Evolutionary conservation across 192 early-diverging fungal genomes (phyloP), one percentile per base, ranked within the genome.

Genomic region (Rhizophagus prolifer): DNA sequence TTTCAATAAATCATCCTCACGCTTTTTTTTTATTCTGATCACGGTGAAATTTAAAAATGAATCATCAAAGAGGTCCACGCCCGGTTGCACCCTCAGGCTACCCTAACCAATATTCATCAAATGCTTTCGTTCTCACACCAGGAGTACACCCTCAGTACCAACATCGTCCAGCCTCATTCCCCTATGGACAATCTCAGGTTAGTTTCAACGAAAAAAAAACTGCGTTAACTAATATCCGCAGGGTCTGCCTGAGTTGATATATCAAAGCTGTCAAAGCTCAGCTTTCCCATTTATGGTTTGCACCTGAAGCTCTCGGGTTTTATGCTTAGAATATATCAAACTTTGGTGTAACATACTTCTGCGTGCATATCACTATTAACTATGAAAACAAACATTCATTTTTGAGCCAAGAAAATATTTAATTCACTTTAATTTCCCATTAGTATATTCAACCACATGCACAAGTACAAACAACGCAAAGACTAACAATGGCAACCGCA

Each of bases 311-410:
- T 44, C 41, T 44, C 41, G 41, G 41, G 41, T 44, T 44, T n/a
- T 64, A 25, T 26, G 28, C 26, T 64, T 64, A 30, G 25, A 30
- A 26, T 31, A 30, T 30, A 44, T 44, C 41, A 12, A 44, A 44
- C 41, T 44, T 44, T 44, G 2, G 62, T 64, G 62, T 64, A 64
- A 64, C 62, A 31, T 64, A 26, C 62, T 30, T 64, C 62, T 64
- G 30, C 62, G 62, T 64, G 62, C 62, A 64, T 64, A 64, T 28
- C 30, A 30, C 10, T 30, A 30, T 30, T 14, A 64, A 64, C 12
- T 30, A 30, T 12, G 60, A n/a, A 25, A 26, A 61, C n/a, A 26
- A 25, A 61, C 25, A 60, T 25, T 25, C n/a, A 26, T 12, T 61
- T 38, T 61, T 25, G 60, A 12, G 21, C 19, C 60, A 61, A 12